Conservation (phyloP, 345 rosid species). For the Eucalyptus virginea region DNA sequence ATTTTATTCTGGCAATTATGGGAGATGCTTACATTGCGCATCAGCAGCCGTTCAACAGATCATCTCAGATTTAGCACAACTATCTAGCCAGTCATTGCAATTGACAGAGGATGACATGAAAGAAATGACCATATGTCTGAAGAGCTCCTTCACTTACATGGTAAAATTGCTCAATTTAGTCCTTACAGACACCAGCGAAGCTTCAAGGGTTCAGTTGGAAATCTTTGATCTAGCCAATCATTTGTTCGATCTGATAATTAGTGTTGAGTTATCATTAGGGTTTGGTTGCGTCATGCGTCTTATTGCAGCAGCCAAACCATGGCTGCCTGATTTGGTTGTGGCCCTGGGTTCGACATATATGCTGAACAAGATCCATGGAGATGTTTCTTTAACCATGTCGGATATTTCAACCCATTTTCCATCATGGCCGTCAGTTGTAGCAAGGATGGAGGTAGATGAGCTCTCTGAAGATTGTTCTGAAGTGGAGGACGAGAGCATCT, state of each 20-base stretch:
- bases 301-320: conserved; percentile 44
- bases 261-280: conserved; percentile 36
- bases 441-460: conserved; percentile 39
- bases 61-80: conserved; percentile 23
- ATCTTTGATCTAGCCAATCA: conserved; percentile 43
- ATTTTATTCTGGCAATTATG: conserved; percentile 20
- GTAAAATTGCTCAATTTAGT: conserved; percentile 57
- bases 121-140: conserved; percentile 37
- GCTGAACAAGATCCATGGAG: conserved; percentile 17
- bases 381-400: conserved; percentile 9
- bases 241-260: conserved; percentile 42
- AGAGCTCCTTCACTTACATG: conserved; percentile 69
- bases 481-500: conserved; percentile 18
- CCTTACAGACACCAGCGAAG: conserved; percentile 30
- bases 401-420: conserved; percentile 41
- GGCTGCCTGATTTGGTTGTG: conserved; percentile 89
- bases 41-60: conserved; percentile 32
- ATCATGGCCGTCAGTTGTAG: conserved; percentile 48
- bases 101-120: conserved; percentile 40
- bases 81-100: conserved; percentile 17
- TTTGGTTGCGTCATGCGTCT: conserved; percentile 39
- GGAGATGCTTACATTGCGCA: conserved; percentile 20
- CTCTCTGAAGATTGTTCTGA: conserved; percentile 6
- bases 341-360: conserved; percentile 51
- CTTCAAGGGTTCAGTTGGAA: conserved; percentile 35